phyloP scores from a whole-genome alignment of 176 grass and related monocot genomes.

The Areca catechu region DNA sequence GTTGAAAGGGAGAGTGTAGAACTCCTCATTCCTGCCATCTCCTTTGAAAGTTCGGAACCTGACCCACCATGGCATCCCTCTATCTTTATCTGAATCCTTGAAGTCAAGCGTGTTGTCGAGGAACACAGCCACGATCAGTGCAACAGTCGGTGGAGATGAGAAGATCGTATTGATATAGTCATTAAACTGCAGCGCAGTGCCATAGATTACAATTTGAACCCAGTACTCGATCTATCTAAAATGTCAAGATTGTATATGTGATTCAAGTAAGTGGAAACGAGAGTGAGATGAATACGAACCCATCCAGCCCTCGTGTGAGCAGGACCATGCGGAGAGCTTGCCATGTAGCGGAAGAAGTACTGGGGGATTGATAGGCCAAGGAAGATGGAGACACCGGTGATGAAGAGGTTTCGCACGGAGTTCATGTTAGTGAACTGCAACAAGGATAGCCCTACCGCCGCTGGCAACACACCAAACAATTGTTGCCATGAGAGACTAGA shows the following conservation, averaged over 20 bases:
- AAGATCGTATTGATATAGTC: too few species aligned
- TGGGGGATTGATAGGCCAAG: conserved; percentile 89
- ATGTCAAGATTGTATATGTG: too few species aligned
- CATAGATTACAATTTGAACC: too few species aligned
- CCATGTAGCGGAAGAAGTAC: conserved; percentile 86
- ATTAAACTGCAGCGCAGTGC: too few species aligned
- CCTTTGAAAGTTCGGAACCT: conserved; percentile 56
- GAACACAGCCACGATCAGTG: conserved; percentile 36
- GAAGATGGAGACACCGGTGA: conserved; percentile 87
- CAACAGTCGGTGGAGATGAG: conserved; percentile 10
- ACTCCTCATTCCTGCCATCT: conserved; percentile 55
- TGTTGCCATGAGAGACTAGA: conserved; percentile 17
- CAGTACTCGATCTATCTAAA: too few species aligned
- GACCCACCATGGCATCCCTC: conserved; percentile 79
- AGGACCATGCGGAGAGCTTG: conserved; percentile 63
- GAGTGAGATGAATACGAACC: conserved; percentile 35
- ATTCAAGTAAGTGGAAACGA: neutral
- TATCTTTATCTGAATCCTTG: conserved; percentile 24
- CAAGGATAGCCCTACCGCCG: conserved; percentile 87
- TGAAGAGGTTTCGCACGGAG: conserved; percentile 98
- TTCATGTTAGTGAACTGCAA: conserved; percentile 99
- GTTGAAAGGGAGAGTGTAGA: conserved; percentile 65
- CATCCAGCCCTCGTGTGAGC: conserved; percentile 81
- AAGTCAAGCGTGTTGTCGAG: conserved; percentile 68
- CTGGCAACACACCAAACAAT: conserved; percentile 36